Percentiles rank a stretch among this genome's conserved stretches.
phyloP scores from a whole-genome alignment of 1,139 yeast genomes.

The Scheffersomyces stambukii region DNA sequence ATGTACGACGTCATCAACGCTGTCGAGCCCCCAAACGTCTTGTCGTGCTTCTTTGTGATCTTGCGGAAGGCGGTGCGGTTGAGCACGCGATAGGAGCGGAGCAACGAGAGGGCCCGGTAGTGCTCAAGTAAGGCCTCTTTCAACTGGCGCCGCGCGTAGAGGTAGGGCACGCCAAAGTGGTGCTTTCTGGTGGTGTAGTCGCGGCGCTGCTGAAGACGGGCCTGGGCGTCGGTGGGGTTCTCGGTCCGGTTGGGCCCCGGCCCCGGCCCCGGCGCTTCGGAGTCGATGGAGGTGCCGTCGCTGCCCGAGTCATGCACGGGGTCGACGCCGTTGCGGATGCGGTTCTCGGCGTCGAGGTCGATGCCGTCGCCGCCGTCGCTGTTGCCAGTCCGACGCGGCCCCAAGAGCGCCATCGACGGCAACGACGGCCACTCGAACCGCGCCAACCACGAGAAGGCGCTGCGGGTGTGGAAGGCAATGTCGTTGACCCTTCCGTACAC shows the following conservation, averaged over 20 bases:
- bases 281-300: conserved; percentile 16
- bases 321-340: conserved; percentile 35
- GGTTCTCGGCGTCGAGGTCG: conserved; percentile 37
- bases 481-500: conserved; percentile 23
- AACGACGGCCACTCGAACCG: conserved; percentile 55
- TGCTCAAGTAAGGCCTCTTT: conserved; percentile 76
- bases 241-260: too few species aligned
- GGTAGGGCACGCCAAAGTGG: conserved; percentile 53
- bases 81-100: conserved; percentile 70
- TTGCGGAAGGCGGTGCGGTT: conserved; percentile 89
- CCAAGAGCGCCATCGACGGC: conserved; percentile 38
- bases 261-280: too few species aligned
- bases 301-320: conserved; percentile 10
- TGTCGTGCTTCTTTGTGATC: conserved; percentile 85
- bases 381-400: too few species aligned
- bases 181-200: conserved; percentile 30
- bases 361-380: conserved; percentile 7
- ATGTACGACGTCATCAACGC: conserved; percentile 53
- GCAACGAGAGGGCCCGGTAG: conserved; percentile 72
- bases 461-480: conserved; percentile 30
- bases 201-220: conserved; percentile 19
- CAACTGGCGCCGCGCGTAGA: conserved; percentile 68
- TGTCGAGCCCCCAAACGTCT: too few species aligned
- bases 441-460: conserved; percentile 30
- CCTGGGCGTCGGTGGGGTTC: conserved; percentile 13